Base-by-base conservation (phyloP, 768 basidiomycete genomes). In the Agrocybe praecox region DNA sequence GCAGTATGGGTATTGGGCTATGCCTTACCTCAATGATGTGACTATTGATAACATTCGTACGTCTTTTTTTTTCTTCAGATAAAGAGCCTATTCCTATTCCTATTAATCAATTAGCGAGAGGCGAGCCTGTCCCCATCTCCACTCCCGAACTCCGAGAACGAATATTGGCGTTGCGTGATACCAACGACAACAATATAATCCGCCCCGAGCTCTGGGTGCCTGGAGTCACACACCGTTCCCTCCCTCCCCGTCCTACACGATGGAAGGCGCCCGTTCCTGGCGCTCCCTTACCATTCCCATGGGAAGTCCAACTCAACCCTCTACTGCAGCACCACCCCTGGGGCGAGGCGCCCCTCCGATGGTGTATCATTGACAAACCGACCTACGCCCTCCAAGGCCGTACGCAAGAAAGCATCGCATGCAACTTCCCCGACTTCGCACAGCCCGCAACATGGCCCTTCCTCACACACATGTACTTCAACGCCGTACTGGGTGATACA, bases 371-470 rank as follows among this genome's bases (percentile, higher is more conserved):
- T 6, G 53, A 57, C 26, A 52, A 66, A 45, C 64, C 65, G 1
- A 55, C 62, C 4, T 49, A 61, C 32, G 60, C 69, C 6, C 61
- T 73, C 36, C 64, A 71, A 33, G 74, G 72, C 22, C 63, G 70
- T 14, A 66, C 69, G 32, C 48, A 64, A 21, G 61, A 62, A 7
- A 55, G 67, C 6, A 68, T 76, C 45, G 71, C 72, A 2, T 67
- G 77, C 45, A 58, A 69, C 15, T 56, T 65, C 1, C 64, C 72
- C 2, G 80, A 82, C 58, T 63, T 69, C 46, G 71, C 78, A n/a
- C 84, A 88, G 65, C 85, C 86, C 0, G 87, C 86, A n/a, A 86
- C 87, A 8, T 80, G 70, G 64, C 87, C 87, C 0, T 79, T 85
- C 56, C 69, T 86, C 45, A 80, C 81, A 8, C 75, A 80, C 55